Conservation (phyloP, 1,284 basidiomycete genomes). For the Papiliotrema laurentii region DNA sequence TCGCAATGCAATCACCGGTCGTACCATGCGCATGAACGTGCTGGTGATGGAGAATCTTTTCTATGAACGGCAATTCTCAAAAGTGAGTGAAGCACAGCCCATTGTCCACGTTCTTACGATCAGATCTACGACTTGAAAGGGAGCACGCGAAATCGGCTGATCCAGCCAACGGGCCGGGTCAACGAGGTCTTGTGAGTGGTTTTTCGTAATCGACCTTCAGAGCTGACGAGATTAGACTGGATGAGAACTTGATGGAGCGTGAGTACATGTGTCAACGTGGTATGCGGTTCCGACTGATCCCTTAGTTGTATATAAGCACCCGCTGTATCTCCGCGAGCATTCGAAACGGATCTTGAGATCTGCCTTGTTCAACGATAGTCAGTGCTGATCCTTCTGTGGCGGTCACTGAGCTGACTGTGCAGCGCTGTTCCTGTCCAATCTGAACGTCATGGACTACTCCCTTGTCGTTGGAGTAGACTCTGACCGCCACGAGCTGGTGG, state of each 20-base stretch:
- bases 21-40: conserved; percentile 87
- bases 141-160: conserved; percentile 83
- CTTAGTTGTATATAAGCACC: conserved; percentile 51
- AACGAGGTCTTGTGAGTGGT: conserved; percentile 71
- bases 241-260: conserved; percentile 49
- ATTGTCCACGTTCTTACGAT: background rate
- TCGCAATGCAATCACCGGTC: conserved; percentile 70
- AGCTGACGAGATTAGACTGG: conserved; percentile 36
- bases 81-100: conserved; percentile 51
- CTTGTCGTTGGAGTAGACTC: conserved; percentile 90
- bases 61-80: conserved; percentile 81
- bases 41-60: conserved; percentile 98
- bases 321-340: conserved; percentile 92
- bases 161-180: conserved; percentile 81
- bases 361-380: conserved; percentile 88
- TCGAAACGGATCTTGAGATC: conserved; percentile 87
- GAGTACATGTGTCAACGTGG: conserved; percentile 8
- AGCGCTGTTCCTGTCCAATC: conserved; percentile 75
- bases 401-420: background rate
- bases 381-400: conserved; percentile 24
- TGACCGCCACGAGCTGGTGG: conserved; percentile 73
- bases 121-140: conserved; percentile 95
- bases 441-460: conserved; percentile 99
- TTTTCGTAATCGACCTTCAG: too few species aligned
- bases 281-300: background rate